Evolutionary conservation across 2,329 filamentous ascomycete genomes (phyloP).

Genomic region (Hymenoscyphus scutula): DNA sequence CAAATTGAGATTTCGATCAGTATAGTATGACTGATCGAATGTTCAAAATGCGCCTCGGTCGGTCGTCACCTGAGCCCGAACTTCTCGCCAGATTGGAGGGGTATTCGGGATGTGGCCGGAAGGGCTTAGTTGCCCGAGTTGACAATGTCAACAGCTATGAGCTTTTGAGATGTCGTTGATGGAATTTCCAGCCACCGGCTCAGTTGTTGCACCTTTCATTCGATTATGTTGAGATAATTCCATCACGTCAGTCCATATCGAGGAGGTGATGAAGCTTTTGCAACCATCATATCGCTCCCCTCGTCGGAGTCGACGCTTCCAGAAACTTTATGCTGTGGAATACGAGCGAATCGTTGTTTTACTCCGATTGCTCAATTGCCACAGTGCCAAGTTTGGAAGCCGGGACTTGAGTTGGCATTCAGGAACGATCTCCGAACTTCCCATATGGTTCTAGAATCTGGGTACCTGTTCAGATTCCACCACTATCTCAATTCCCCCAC

Average conservation of each 20-base stretch:
- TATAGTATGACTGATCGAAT: neutral
- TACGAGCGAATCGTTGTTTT: neutral
- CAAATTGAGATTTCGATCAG: neutral
- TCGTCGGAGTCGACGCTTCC: neutral
- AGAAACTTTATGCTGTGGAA: neutral
- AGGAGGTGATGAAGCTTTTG: slow-evolving; percentile 5
- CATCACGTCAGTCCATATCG: neutral
- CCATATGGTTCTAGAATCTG: neutral
- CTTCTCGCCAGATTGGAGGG: neutral
- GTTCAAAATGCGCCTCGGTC: neutral
- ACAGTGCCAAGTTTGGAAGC: neutral
- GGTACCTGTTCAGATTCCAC: neutral
- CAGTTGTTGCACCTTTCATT: neutral
- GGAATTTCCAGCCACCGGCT: neutral
- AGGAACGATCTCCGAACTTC: slow-evolving; percentile 1
- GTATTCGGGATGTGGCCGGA: neutral
- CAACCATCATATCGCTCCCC: neutral
- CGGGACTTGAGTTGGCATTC: neutral
- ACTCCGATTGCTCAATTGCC: neutral
- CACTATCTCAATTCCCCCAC: neutral
- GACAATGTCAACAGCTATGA: neutral
- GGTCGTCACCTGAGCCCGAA: neutral
- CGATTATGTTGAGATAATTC: neutral
- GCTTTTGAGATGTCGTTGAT: neutral
- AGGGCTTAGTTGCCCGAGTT: neutral